These are phyloP conservation scores for Cladosporium sp. DNA, from an alignment of 2,329 filamentous ascomycete species.

Conservation along the genomic window DNA sequence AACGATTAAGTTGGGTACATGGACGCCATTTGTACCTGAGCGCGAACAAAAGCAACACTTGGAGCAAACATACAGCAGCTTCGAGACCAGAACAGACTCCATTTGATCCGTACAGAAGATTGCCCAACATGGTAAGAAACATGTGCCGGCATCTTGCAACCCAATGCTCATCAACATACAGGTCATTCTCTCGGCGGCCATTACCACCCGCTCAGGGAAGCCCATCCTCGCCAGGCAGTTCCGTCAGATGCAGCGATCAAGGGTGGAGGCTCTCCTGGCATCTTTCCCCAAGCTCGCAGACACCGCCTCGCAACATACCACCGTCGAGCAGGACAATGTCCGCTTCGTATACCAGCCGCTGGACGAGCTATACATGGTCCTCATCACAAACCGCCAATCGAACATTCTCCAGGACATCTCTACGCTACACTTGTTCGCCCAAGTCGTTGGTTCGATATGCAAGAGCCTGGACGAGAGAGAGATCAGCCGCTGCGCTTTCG, in stretches of 20 bases:
- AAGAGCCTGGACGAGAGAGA: constrained; percentile 93
- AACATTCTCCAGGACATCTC: constrained; percentile 99
- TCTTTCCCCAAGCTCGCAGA: constrained; percentile 97
- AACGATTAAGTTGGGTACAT: background rate
- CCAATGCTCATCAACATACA: constrained; percentile 35
- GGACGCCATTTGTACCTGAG: background rate
- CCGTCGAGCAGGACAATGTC: constrained; percentile 97
- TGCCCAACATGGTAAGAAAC: constrained; percentile 10
- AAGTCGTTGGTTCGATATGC: constrained; percentile 95
- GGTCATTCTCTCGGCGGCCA: constrained; percentile 98
- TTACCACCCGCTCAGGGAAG: constrained; percentile 97
- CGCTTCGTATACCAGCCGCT: constrained; percentile 98
- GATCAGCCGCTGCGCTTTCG: constrained; percentile 91
- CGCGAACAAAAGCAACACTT: background rate
- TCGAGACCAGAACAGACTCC: background rate
- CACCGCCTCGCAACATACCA: constrained; percentile 94
- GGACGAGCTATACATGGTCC: constrained; percentile 98
- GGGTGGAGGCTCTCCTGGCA: constrained; percentile 92
- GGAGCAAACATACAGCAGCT: background rate
- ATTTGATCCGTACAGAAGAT: background rate
- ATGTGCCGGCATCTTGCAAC: background rate
- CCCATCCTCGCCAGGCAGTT: constrained; percentile 97
- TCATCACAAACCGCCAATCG: constrained; percentile 98
- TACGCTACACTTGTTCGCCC: constrained; percentile 93
- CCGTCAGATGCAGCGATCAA: constrained; percentile 92